Percentiles rank a stretch among this genome's conserved stretches.
These are phyloP conservation scores for Orbilia blumenaviensis DNA, from an alignment of 2,329 filamentous ascomycete species.

Conservation along the genomic window DNA sequence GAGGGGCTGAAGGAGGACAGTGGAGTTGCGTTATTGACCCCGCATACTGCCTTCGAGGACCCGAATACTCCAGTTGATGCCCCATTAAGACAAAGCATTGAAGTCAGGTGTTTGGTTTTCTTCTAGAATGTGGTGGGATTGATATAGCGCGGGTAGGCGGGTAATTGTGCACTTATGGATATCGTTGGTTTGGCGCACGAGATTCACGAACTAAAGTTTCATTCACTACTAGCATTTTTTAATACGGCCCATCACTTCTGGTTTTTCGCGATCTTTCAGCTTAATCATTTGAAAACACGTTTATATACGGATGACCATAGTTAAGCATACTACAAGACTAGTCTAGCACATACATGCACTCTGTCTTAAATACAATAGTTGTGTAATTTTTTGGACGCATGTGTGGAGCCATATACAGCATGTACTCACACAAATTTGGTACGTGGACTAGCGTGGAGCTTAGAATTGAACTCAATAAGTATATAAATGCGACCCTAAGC, in stretches of 20 bases:
- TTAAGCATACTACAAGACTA: too few species aligned
- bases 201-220: neutral
- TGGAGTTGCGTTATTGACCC: conserved; percentile 59
- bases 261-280: neutral
- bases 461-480: too few species aligned
- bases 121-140: neutral
- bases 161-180: neutral
- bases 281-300: neutral
- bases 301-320: too few species aligned
- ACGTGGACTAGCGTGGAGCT: too few species aligned
- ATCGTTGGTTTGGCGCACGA: conserved; percentile 14
- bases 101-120: conserved; percentile 79
- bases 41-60: conserved; percentile 83
- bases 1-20: conserved; percentile 38
- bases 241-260: too few species aligned
- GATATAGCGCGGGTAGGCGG: neutral
- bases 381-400: too few species aligned
- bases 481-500: neutral
- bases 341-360: too few species aligned
- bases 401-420: too few species aligned
- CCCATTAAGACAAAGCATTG: conserved; percentile 83
- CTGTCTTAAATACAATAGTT: too few species aligned
- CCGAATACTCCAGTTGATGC: conserved; percentile 75
- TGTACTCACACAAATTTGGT: too few species aligned
- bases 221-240: neutral